Evolutionary conservation across 208 protist species (phyloP).

Genomic region (Trypanosoma grayi): DNA sequence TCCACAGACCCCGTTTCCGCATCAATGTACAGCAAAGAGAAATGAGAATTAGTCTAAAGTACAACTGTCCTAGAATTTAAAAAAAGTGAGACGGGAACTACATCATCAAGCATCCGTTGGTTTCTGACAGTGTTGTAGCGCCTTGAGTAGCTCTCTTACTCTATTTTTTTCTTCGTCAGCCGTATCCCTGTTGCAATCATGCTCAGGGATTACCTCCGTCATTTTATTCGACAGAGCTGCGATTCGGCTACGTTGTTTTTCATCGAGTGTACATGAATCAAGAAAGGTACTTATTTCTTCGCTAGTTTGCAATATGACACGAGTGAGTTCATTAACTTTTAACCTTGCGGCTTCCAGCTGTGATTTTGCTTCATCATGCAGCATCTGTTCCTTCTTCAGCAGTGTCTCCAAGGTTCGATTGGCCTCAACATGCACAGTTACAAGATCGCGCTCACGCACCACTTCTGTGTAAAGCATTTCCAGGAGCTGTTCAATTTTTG

Average conservation of each 20-base stretch:
- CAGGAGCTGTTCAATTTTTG: slow-evolving; percentile 61
- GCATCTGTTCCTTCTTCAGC: slow-evolving; percentile 53
- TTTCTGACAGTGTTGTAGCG: slow-evolving; percentile 19
- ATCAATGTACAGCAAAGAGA: too few species aligned
- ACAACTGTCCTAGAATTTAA: too few species aligned
- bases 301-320: slow-evolving; percentile 15
- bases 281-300: slow-evolving; percentile 23
- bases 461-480: slow-evolving; percentile 69
- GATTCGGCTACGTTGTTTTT: slow-evolving; percentile 11
- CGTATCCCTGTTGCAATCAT: background rate
- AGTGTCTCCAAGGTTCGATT: slow-evolving; percentile 68
- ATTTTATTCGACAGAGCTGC: slow-evolving; percentile 14
- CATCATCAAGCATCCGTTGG: slow-evolving; percentile 1
- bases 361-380: slow-evolving; percentile 37
- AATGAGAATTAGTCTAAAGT: slow-evolving; percentile 4
- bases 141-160: slow-evolving; percentile 23
- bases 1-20: too few species aligned
- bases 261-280: slow-evolving; percentile 12
- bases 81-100: background rate
- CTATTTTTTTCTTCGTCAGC: slow-evolving; percentile 14
- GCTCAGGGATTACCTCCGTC: slow-evolving; percentile 7
- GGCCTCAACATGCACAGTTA: slow-evolving; percentile 58
- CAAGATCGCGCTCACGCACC: slow-evolving; percentile 48
- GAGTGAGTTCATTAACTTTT: slow-evolving; percentile 12
- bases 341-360: slow-evolving; percentile 35